Conservation (phyloP, 331 rosid species). For the Rhamnella rubrinervis region DNA sequence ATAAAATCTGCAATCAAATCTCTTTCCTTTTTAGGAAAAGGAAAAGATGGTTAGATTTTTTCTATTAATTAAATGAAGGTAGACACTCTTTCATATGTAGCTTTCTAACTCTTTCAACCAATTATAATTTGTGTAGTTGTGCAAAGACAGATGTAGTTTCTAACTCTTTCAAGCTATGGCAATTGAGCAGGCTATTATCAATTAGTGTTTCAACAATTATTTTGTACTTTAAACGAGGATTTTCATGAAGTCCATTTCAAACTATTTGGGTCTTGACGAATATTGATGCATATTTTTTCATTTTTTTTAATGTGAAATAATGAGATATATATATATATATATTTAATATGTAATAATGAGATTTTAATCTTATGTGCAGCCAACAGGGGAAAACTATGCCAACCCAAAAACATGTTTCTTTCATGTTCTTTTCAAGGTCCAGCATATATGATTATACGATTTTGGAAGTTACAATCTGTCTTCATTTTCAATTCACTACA, state of each 20-base stretch:
- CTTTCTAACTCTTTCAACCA: no score
- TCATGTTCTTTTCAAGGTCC: conserved; percentile 92
- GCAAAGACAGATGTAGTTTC: no score
- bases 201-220: no score
- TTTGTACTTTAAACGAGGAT: no score
- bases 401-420: conserved; percentile 88
- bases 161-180: no score
- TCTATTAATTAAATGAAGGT: neutral
- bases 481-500: conserved; percentile 5
- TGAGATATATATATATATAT: neutral
- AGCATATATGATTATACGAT: neutral
- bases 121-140: no score
- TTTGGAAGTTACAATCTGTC: conserved; percentile 8
- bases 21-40: neutral
- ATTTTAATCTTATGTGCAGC: conserved; percentile 48
- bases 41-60: neutral
- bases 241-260: no score
- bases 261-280: neutral
- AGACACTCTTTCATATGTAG: no score
- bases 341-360: conserved; percentile 3
- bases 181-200: no score
- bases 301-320: conserved; percentile 2
- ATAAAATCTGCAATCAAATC: neutral
- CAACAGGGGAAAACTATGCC: conserved; percentile 79
- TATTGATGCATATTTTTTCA: neutral